Evolutionary conservation across 768 basidiomycete species (phyloP), one percentile per base, ranked within the genome.

Genomic region (Trametes cubensis): DNA sequence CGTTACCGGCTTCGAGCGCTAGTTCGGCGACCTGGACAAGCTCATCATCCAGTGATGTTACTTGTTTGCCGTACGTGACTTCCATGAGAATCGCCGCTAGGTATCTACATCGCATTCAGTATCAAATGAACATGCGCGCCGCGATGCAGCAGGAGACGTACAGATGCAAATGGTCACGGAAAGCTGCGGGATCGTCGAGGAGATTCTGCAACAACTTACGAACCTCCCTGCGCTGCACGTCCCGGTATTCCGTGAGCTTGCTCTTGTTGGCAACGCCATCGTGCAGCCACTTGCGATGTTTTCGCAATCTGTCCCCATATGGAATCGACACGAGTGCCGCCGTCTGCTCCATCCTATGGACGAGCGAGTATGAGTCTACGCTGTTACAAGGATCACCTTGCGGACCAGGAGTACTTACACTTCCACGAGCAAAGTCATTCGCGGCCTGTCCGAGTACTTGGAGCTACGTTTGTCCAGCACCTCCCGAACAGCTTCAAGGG

Each of bases 391-490:
- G 8, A 30, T 8, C 4, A 4, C 28, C 8, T 8, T 30, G 28
- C n/a, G 8, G 28, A 4, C 4, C 28, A 8, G 8, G 8, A 30
- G 28, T 30, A 30, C 34, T 7, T 11, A 34, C 34, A 34, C 34
- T 34, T 34, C 34, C 10, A 41, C 46, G 8, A 56, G 34, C 47
- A 72, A 52, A 3, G 54, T 44, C 10, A 69, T 39, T 2, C 21
- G 54, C 1, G 70, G 69, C 20, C 72, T 50, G 40, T 68, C 67
- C 6, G 71, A 71, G 50, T 71, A 72, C 8, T 67, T 67, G 6
- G 57, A 50, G 26, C 69, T 66, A 7, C 67, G 61, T 54, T 69
- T 70, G 6, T 73, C 70, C 26, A 73, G 39, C 20, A 71, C 63
- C 21, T 72, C 72, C 8, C 39, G 21, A 2, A 69, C 70, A 7